These are phyloP conservation scores for Lunularia cruciata DNA, from an alignment of 225 moss, liverwort and hornwort species.

Conservation along the genomic window DNA sequence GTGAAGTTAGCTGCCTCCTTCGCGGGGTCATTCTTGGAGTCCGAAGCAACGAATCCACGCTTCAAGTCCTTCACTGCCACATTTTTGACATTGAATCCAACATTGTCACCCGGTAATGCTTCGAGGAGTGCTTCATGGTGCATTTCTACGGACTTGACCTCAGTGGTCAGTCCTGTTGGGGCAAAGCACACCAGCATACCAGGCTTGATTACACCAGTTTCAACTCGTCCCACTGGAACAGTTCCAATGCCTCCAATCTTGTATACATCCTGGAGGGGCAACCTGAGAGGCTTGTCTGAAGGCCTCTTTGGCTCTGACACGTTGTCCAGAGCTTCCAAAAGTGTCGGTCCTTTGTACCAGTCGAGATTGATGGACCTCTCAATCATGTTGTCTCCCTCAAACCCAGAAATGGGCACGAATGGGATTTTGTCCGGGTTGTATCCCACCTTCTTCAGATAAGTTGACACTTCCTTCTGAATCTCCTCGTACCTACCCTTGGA, in stretches of 20 bases:
- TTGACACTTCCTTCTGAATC: constrained; percentile 54
- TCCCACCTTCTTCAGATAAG: constrained; percentile 56
- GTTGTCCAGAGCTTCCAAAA: constrained; percentile 58
- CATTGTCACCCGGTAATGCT: constrained; percentile 53
- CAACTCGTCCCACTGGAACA: constrained; percentile 56
- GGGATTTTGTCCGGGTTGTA: constrained; percentile 64
- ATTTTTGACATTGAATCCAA: constrained; percentile 60
- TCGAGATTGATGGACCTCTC: constrained; percentile 56
- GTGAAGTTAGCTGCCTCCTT: constrained; percentile 60
- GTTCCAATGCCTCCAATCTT: constrained; percentile 69
- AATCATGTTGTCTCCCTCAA: constrained; percentile 66
- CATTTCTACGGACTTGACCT: constrained; percentile 67
- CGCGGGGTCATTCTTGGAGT: constrained; percentile 60
- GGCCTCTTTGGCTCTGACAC: constrained; percentile 73
- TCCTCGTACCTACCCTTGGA: constrained; percentile 48
- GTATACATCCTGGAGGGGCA: constrained; percentile 78
- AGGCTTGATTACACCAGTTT: constrained; percentile 59
- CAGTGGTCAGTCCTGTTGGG: constrained; percentile 59
- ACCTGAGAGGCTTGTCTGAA: constrained; percentile 55
- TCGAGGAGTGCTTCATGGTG: constrained; percentile 53
- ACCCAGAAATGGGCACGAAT: constrained; percentile 59
- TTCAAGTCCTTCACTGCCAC: constrained; percentile 57
- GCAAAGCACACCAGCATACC: constrained; percentile 57
- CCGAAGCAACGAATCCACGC: constrained; percentile 54
- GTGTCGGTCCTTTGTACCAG: constrained; percentile 73